Conservation (phyloP, 257 asterid species). For the Nicotiana tabacum region DNA sequence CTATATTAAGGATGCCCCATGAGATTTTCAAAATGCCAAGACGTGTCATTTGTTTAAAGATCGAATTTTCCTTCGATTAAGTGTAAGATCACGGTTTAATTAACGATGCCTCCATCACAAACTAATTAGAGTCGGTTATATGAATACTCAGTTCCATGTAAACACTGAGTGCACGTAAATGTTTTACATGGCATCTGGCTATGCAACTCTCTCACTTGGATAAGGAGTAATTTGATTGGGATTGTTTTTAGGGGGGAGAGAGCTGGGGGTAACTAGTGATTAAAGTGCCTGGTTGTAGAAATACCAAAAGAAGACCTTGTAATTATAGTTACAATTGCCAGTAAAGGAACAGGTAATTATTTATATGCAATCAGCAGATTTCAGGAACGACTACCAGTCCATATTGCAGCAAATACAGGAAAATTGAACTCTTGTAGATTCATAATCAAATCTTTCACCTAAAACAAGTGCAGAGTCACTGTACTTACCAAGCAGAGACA, state of each 20-base stretch:
- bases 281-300: background rate
- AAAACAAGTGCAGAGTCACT: background rate
- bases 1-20: constrained; percentile 11
- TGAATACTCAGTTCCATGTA: background rate
- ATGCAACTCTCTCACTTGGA: background rate
- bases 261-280: background rate
- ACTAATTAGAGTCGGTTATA: background rate
- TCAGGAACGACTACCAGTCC: background rate
- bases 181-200: background rate
- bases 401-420: background rate
- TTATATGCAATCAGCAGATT: background rate
- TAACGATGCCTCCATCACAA: background rate
- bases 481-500: background rate
- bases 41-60: background rate
- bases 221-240: background rate
- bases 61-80: background rate
- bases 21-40: background rate
- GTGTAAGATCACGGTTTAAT: background rate
- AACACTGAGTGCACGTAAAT: background rate
- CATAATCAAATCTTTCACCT: background rate
- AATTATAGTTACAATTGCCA: too few relatives aligned
- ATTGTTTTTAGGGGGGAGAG: too few relatives aligned
- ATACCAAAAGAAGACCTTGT: background rate
- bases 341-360: background rate
- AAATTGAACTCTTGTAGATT: background rate